A percentile compares a stretch with the other conserved stretches of the same genome.
Evolutionary conservation across 1,284 basidiomycete genomes (phyloP).

Genomic region (Ganoderma lingzhi): DNA sequence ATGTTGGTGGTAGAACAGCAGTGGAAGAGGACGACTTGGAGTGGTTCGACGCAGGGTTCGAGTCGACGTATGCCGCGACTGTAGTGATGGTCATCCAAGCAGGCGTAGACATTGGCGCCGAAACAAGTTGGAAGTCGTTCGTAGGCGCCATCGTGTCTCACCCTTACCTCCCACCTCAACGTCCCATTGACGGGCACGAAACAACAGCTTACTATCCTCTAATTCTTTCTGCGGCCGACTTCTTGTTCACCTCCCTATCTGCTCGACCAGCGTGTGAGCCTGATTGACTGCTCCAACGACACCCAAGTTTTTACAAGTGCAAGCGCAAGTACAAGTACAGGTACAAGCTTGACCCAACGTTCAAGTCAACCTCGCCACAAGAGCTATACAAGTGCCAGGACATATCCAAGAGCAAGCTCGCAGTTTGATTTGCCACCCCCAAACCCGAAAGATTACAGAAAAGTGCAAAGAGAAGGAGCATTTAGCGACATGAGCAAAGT

Average conservation of each 20-base stretch:
- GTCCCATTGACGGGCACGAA: neutral
- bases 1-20: no score
- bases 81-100: no score
- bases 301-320: neutral
- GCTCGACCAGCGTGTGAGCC: neutral
- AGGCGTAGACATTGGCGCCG: no score
- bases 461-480: no score
- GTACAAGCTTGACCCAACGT: neutral
- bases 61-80: no score
- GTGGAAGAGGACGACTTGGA: no score
- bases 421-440: neutral
- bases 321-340: neutral
- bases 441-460: no score
- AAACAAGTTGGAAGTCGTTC: no score
- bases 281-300: conserved; percentile 1
- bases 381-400: neutral
- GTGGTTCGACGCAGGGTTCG: no score
- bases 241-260: neutral
- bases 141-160: no score
- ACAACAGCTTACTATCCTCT: conserved; percentile 4
- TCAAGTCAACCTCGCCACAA: neutral
- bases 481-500: conserved; percentile 54
- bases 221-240: neutral
- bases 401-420: neutral
- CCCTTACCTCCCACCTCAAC: neutral